Conservation (phyloP, 2,329 filamentous ascomycete species). For the Fusarium secorum region DNA sequence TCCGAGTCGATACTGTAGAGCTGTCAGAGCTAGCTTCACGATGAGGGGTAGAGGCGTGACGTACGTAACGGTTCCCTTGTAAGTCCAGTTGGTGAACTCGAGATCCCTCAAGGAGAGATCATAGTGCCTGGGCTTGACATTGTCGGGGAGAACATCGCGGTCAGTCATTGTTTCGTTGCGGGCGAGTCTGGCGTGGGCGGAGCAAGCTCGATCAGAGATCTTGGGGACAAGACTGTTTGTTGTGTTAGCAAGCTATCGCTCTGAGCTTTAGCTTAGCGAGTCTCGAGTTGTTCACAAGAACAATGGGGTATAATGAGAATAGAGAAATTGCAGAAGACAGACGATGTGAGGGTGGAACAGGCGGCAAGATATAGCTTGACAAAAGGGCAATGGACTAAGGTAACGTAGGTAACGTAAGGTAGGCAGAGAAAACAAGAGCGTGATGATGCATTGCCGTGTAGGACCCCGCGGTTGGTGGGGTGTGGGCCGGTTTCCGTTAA, state of each 20-base stretch:
- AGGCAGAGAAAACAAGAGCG: slow-evolving; percentile 15
- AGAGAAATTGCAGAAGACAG: not conserved
- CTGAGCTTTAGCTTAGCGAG: slow-evolving; percentile 28
- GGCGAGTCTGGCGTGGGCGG: slow-evolving; percentile 48
- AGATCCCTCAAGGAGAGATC: slow-evolving; percentile 81
- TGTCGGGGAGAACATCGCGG: slow-evolving; percentile 68
- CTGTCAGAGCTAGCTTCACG: slow-evolving; percentile 16
- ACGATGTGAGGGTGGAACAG: not conserved
- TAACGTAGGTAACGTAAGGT: not conserved
- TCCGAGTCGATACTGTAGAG: slow-evolving; percentile 72
- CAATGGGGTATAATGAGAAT: slow-evolving; percentile 8
- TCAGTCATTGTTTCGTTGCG: slow-evolving; percentile 58
- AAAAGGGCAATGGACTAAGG: slow-evolving; percentile 19
- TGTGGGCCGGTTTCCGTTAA: slow-evolving; percentile 5
- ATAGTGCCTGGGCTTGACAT: slow-evolving; percentile 86
- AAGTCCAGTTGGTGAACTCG: slow-evolving; percentile 77
- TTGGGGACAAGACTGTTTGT: slow-evolving; percentile 38
- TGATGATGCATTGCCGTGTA: slow-evolving; percentile 27
- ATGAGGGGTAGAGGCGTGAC: slow-evolving; percentile 36
- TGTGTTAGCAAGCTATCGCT: slow-evolving; percentile 37
- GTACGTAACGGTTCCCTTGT: slow-evolving; percentile 78
- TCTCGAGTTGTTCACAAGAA: not conserved
- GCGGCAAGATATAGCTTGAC: slow-evolving; percentile 1
- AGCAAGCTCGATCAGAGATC: slow-evolving; percentile 46
- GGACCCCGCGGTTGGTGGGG: slow-evolving; percentile 32